Conservation (phyloP, 768 basidiomycete species). For the Naganishia randhawae region DNA sequence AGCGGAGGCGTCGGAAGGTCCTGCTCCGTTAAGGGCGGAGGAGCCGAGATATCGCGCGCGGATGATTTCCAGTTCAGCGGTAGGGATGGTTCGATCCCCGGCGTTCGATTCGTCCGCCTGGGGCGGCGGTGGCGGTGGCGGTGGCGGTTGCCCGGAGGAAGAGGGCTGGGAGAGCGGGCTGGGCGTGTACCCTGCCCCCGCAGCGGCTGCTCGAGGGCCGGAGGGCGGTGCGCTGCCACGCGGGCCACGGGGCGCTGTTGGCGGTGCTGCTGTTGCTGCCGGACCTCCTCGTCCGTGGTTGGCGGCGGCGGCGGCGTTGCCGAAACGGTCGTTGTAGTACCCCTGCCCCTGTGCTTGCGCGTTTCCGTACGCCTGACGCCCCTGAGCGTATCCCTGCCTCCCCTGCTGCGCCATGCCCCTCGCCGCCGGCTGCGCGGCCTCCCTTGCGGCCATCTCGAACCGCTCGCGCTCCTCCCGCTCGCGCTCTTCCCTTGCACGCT, state of each 20-base stretch:
- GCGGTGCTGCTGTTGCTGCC: neutral
- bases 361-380: conserved; percentile 52
- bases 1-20: neutral
- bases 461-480: conserved; percentile 62
- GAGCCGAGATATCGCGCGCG: conserved; percentile 92
- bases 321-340: conserved; percentile 28
- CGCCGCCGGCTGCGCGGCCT: conserved; percentile 57
- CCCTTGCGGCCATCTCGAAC: conserved; percentile 68
- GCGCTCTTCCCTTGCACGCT: conserved; percentile 65
- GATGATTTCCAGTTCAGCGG: conserved; percentile 70
- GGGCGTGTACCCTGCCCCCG: neutral
- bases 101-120: too few species aligned
- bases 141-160: conserved; percentile 48
- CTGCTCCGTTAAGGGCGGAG: conserved; percentile 54
- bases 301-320: neutral
- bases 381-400: conserved; percentile 52
- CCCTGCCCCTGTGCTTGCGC: conserved; percentile 22
- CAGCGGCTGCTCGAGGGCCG: neutral
- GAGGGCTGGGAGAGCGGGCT: neutral
- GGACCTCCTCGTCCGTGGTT: neutral
- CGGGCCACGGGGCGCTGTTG: neutral
- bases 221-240: neutral
- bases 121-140: conserved; percentile 11
- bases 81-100: neutral
- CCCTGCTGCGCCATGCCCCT: conserved; percentile 44